Conservation (phyloP, 73 alveolate species). For the Stentor roeselii region DNA sequence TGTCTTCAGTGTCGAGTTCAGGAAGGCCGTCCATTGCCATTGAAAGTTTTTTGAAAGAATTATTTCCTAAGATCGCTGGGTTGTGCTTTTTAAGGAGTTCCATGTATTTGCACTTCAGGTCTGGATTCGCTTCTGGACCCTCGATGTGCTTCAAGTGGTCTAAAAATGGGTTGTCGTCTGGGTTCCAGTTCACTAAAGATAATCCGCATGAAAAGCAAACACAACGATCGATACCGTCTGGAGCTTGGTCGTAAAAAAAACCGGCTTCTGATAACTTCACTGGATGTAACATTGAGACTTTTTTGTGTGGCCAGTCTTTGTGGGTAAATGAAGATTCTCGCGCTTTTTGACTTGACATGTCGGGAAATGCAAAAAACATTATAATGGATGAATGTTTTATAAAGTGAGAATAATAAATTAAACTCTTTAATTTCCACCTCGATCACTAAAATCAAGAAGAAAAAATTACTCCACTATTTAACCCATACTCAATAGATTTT, state of each 20-base stretch:
- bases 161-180: conserved; percentile 18
- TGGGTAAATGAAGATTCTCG: not conserved
- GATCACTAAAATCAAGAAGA: no score
- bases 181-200: conserved; percentile 3
- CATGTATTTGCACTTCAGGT: not conserved
- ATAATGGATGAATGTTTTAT: no score
- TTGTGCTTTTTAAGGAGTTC: conserved; percentile 9
- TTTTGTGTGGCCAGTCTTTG: conserved; percentile 13
- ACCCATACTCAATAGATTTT: no score
- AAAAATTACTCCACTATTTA: no score
- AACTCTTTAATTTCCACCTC: no score
- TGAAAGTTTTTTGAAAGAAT: not conserved
- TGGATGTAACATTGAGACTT: conserved; percentile 13
- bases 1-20: not conserved
- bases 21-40: conserved; percentile 29
- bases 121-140: not conserved
- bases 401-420: no score
- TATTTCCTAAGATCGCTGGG: conserved; percentile 6
- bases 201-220: conserved; percentile 24
- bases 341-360: conserved; percentile 19
- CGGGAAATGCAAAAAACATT: not conserved
- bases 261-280: conserved; percentile 14
- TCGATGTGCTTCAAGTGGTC: conserved; percentile 21
- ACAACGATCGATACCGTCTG: conserved; percentile 16
- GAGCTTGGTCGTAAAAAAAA: conserved; percentile 24